A percentile compares a stretch with the other conserved stretches of the same genome.
Evolutionary conservation across 148 eudicot genomes (phyloP).

Genomic region (Chenopodium quinoa): DNA sequence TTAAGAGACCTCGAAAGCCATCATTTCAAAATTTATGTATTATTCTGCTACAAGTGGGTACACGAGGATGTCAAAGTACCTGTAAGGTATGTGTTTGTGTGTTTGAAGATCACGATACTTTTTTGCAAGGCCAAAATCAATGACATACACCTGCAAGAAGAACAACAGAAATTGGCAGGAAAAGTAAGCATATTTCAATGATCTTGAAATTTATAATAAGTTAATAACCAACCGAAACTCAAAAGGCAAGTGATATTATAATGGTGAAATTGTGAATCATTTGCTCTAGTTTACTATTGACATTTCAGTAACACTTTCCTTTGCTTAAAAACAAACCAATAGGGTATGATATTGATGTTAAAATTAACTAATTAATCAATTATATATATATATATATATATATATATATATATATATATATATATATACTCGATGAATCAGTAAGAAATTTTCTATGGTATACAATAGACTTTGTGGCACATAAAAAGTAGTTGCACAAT

Average conservation of each 20-base stretch:
- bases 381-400: too few species aligned
- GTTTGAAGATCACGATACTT: slow-evolving; percentile 93
- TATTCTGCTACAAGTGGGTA: background rate
- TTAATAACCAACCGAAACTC: background rate
- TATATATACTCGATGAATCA: background rate
- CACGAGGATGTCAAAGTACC: slow-evolving; percentile 39
- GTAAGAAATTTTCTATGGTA: background rate
- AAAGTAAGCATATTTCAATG: background rate
- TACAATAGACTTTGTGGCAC: background rate
- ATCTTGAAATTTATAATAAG: too few species aligned
- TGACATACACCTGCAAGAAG: slow-evolving; percentile 66
- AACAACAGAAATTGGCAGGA: background rate
- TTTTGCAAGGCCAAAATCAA: slow-evolving; percentile 95
- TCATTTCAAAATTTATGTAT: background rate
- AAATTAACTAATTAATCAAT: too few species aligned
- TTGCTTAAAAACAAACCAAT: background rate
- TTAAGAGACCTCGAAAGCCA: background rate
- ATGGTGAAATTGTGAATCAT: background rate
- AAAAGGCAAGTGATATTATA: background rate
- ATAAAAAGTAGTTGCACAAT: background rate
- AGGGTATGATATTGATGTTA: background rate
- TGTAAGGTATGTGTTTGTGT: slow-evolving; percentile 94
- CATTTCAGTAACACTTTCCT: background rate
- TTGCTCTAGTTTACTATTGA: too few species aligned
- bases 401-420: too few species aligned